Base-by-base conservation (phyloP, 176 grass and related monocot species). In the Lolium multiflorum region DNA sequence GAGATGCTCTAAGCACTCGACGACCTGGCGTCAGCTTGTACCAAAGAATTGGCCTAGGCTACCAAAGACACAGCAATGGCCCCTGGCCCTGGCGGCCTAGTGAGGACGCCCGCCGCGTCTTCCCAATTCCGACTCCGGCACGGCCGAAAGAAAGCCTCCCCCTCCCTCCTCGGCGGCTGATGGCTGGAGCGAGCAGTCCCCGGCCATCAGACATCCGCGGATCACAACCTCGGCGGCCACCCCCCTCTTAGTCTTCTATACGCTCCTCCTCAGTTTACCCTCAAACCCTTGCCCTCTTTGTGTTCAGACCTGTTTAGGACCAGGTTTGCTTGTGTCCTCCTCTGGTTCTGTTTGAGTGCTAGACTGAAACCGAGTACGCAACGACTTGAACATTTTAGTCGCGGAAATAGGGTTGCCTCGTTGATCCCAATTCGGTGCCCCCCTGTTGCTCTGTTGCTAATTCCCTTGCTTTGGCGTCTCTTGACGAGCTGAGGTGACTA, bases 401-500 rank as follows among this genome's bases (percentile, higher is more conserved):
- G 41, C 41, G 41, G 41, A 72, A 72, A 46, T 11, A n/a, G 41
- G 44, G 43, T 72, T 47, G 38, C 67, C 38, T 71, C 41, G 69
- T 44, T 72, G 20, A 14, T 72, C 69, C 49, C n/a, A 74, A 24
- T 74, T 70, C n/a, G 12, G 21, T 49, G 20, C 6, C 70, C 43
- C 14, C 71, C 11, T 15, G 35, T 39, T 43, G 67, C 6, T 70
- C 16, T 69, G 41, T 50, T 25, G n/a, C 21, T 73, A 48, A 47
- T 74, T 51, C 46, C 21, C 13, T 74, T 74, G 71, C 46, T 74
- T 74, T 74, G 71, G 12, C 71, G 46, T 74, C 71, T 26, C 71
- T 50, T 74, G n/a, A 74, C 20, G 43, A 13, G 22, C 46, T 17
- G 71, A 51, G 71, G 64, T 64, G 59, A 25, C 59, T 65, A 6